Evolutionary conservation across 23 red algal species (phyloP).

Genomic region (Gracilariopsis chorda): DNA sequence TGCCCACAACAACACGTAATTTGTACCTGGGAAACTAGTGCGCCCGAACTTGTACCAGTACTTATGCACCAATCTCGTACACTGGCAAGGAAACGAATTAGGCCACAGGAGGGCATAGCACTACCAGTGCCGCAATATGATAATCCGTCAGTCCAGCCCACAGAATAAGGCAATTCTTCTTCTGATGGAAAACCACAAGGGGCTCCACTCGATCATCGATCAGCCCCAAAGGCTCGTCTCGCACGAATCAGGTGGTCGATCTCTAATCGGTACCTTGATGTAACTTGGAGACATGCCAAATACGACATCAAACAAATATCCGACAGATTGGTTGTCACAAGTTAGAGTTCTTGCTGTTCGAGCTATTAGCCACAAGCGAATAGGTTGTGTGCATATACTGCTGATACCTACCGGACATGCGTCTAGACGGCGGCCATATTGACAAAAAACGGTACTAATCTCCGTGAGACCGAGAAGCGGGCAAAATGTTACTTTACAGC

Average conservation of each 20-base stretch:
- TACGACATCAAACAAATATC: conserved; percentile 70
- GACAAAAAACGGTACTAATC: no score
- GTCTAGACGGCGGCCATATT: no score
- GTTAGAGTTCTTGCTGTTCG: conserved; percentile 49
- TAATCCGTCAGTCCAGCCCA: background rate
- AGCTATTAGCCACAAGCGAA: conserved; percentile 9
- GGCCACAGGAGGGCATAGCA: background rate
- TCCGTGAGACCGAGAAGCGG: no score
- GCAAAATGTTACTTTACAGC: no score
- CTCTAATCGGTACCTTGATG: background rate
- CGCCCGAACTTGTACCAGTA: background rate
- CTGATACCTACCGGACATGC: no score
- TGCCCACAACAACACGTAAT: conserved; percentile 10
- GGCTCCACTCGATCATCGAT: background rate
- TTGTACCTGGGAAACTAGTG: background rate
- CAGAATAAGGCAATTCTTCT: background rate
- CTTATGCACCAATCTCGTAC: background rate
- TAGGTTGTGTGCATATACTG: no score
- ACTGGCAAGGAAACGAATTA: background rate
- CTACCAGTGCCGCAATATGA: background rate
- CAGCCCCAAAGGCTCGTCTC: background rate
- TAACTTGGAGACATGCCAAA: background rate
- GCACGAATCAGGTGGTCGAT: background rate
- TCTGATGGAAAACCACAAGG: background rate
- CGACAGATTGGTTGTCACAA: conserved; percentile 74